A percentile compares a stretch with the other conserved stretches of the same genome.
These are phyloP conservation scores for Vitis hybrid DNA, from an alignment of 177 flowering plant species.

Conservation along the genomic window DNA sequence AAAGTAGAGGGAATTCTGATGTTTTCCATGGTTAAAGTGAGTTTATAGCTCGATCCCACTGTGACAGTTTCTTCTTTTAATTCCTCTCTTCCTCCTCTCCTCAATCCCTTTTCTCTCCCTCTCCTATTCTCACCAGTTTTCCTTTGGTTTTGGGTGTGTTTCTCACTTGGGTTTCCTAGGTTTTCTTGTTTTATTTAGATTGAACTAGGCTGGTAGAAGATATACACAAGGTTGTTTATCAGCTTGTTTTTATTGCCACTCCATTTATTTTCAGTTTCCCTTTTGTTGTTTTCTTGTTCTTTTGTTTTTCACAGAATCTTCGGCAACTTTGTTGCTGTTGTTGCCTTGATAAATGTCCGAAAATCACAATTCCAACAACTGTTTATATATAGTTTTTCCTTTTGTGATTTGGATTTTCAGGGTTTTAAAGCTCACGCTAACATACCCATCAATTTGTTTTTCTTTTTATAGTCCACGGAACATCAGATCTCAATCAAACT, in stretches of 20 bases:
- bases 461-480: neutral
- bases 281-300: neutral
- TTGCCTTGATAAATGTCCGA: no score
- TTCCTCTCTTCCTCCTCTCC: constrained; percentile 20
- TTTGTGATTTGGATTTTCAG: constrained; percentile 21
- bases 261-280: no score
- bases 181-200: neutral
- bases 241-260: neutral
- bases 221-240: neutral
- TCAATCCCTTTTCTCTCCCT: constrained; percentile 17
- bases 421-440: neutral
- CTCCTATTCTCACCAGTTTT: constrained; percentile 2
- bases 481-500: constrained; percentile 14
- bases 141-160: neutral
- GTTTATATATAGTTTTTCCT: no score
- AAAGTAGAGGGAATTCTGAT: constrained; percentile 60
- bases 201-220: neutral
- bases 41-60: constrained; percentile 41
- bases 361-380: no score
- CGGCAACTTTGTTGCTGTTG: neutral
- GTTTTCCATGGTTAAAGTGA: constrained; percentile 47
- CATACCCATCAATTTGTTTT: constrained; percentile 7
- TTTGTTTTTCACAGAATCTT: neutral
- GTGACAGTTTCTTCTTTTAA: constrained; percentile 42
- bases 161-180: neutral